Evolutionary conservation across 176 grass and related monocot genomes (phyloP), one percentile per base, ranked within the genome.

Genomic region (Coix lacrymajobi): DNA sequence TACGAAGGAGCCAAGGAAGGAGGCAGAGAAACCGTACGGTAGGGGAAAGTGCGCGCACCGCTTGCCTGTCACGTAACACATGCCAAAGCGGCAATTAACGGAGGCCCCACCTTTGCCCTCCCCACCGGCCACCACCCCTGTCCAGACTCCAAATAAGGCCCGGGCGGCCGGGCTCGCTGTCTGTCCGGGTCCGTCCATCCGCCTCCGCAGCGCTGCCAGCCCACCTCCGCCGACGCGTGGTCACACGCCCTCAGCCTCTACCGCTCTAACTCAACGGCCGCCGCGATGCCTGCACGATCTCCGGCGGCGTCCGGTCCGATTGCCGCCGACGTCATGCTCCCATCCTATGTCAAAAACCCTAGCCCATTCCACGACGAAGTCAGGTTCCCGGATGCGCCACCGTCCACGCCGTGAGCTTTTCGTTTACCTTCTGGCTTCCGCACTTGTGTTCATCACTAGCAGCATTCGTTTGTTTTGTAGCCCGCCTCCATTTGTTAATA

Each of bases 21-120:
- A 32, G 28, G 39, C 65, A 61, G 51, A 14, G n/a, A n/a, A 79
- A 73, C 66, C 67, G n/a, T 20, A 25, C 11, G 11, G 24, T 45
- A 44, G 63, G 25, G 39, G 24, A 46, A 46, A 71, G 70, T 81
- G 73, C 52, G 86, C 26, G 79, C 73, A 34, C 71, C 71, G 54
- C 71, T 81, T 54, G 66, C 57, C 34, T 57, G 75, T 79, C 75
- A 88, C 57, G 56, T 41, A 83, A 73, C 73, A 83, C 80, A 66
- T 79, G 79, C 57, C 68, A 65, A 71, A 66, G 58, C 32, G 36
- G 39, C 15, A 84, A 54, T 61, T 69, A 80, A 69, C 63, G 11
- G 28, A 49, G 71, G 4, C 62, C 78, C 85, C 36, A 44, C 77
- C 40, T 30, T 34, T 32, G 82, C 56, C 58, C 22, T 49, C 13